Conservation (phyloP, 2,329 filamentous ascomycete genomes). For the Orbilia oligospora region DNA sequence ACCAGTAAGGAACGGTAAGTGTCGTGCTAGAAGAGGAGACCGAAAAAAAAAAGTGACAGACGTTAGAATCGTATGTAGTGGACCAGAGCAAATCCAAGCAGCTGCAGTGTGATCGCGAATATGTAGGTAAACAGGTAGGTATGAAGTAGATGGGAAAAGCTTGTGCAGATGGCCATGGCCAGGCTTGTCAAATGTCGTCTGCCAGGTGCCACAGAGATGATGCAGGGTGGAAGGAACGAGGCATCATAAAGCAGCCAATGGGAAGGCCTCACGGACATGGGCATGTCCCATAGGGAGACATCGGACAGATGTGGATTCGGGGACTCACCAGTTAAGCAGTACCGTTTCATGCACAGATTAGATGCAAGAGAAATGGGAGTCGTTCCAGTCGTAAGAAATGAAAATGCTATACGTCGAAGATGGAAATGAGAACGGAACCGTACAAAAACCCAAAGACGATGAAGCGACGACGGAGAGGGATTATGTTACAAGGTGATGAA, state of each 20-base stretch:
- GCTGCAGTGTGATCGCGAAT: slow-evolving; percentile 12
- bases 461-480: slow-evolving; percentile 42
- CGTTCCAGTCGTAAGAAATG: slow-evolving; percentile 56
- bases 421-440: slow-evolving; percentile 43
- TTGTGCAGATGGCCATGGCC: background rate
- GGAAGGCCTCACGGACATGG: slow-evolving; percentile 16
- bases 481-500: slow-evolving; percentile 52
- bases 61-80: slow-evolving; percentile 13
- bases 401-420: slow-evolving; percentile 49
- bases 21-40: slow-evolving; percentile 29
- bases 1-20: slow-evolving; percentile 52
- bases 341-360: slow-evolving; percentile 45
- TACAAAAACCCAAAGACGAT: slow-evolving; percentile 45
- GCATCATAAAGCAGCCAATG: slow-evolving; percentile 48
- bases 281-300: background rate
- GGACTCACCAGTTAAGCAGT: slow-evolving; percentile 55
- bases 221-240: slow-evolving; percentile 47
- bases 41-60: background rate
- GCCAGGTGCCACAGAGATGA: slow-evolving; percentile 57
- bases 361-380: slow-evolving; percentile 54
- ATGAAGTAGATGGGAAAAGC: background rate
- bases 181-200: slow-evolving; percentile 55
- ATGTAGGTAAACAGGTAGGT: background rate
- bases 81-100: background rate
- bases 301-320: slow-evolving; percentile 9